Evolutionary conservation across 306 rosid genomes (phyloP), one percentile per base, ranked within the genome.

Genomic region (Pachyrhizus erosus): DNA sequence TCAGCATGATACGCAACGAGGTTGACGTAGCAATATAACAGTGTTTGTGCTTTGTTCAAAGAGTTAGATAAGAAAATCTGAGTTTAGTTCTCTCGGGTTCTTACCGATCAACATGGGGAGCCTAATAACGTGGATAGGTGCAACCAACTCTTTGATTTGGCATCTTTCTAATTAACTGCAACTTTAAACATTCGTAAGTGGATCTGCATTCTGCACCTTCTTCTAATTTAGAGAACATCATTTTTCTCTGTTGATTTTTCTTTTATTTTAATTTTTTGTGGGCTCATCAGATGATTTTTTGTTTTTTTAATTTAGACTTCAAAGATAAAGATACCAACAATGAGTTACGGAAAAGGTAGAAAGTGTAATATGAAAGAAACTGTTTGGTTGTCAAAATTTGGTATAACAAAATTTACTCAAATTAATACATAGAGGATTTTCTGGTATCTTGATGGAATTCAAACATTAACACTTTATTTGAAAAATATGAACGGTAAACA

Each of bases 51-150:
- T 74, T 61, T 21, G 68, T 75, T 81, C 69, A 51, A 74, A 69
- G 62, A 52, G 88, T 84, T 78, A 70, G 83, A 87, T 70, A 78
- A 78, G 79, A 75, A 67, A 49, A 61, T 17, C 64, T 29, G 52
- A 83, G 49, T 49, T 52, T 21, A 11, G 45, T 24, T 73, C 45
- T 39, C 11, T 42, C 31, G 9, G 17, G 2, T 69, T 79, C 81
- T 66, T 67, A 27, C 70, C 31, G 48, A 76, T 31, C 31, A 54
- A 27, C 60, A 76, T 5, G 18, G 27, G 54, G 67, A n/a, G 58
- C 20, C 24, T 67, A 1, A 39, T 9, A 9, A 26, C 31, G 55
- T 45, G 78, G 62, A 75, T 58, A 76, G 86, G 82, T 85, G 80
- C 77, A 84, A 71, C 87, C 52, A 90, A 77, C 74, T 57, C 72